Evolutionary conservation across 2,329 filamentous ascomycete species (phyloP), one percentile per base, ranked within the genome.

Genomic region (Diaporthe humulicola): DNA sequence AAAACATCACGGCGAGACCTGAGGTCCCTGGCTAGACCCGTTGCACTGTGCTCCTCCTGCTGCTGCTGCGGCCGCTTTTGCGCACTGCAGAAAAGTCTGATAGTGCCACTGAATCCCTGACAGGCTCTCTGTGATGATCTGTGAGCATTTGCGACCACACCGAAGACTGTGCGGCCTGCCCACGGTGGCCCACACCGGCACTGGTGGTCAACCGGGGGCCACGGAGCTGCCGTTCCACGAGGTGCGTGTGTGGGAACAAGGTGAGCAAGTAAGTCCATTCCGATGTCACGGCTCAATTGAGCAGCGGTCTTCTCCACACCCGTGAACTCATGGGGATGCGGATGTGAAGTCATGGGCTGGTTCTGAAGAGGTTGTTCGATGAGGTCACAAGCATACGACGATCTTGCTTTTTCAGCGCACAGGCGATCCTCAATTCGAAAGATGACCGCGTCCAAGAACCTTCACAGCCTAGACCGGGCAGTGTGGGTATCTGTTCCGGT

Each of bases 321-420:
- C 28, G 36, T 50, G 61, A 45, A 45, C 38, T 67, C 36, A 38
- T 74, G 64, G 61, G 71, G 52, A 58, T 42, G 38, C 50, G 52
- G 48, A 48, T 58, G 64, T 15, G 28, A 25, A 54, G 42, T 42
- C 30, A 54, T 25, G 50, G 40, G 8, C 12, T 69, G n/a, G 22
- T 54, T 45, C 56, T 58, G 25, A 50, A 17, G 50, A 50, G 58
- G 22, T 48, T 66, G 14, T 12, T 42, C 25, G 57, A 61, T 64
- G 70, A 72, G 42, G 70, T 52, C 57, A 72, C 45, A 64, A 33
- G n/a, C 66, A 75, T 71, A 52, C 66, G 71, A 75, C 54, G 56
- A 60, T 36, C 28, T 30, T 56, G 36, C 60, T 69, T 50, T 66
- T 45, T 17, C 1, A 2, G 36, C 17, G 48, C 42, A 48, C n/a